phyloP scores from a whole-genome alignment of 1,284 basidiomycete genomes.

The Fomitopsis betulina region DNA sequence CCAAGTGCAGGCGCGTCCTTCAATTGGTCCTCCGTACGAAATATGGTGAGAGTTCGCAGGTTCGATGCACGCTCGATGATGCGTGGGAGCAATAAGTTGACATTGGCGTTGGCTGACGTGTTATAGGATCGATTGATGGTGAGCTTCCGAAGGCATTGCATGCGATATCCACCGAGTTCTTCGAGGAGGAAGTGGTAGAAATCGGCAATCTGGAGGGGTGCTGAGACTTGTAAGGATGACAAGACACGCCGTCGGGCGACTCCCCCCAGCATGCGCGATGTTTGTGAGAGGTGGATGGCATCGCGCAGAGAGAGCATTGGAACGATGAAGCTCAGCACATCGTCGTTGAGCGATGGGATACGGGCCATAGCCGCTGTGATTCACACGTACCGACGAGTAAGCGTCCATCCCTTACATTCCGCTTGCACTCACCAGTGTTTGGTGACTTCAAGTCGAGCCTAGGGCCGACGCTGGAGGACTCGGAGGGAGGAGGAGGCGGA shows the following conservation, averaged over 20 bases:
- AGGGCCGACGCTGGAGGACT: too few relatives aligned
- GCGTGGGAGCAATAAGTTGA: not conserved
- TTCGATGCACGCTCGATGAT: not conserved
- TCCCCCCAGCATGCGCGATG: not conserved
- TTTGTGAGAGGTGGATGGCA: not conserved
- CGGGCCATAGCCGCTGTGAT: too few relatives aligned
- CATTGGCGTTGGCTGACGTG: not conserved
- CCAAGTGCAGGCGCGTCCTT: not conserved
- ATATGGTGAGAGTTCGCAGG: not conserved
- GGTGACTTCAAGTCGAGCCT: too few relatives aligned
- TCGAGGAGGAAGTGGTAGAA: not conserved
- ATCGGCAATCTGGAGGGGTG: not conserved
- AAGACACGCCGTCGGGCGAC: not conserved
- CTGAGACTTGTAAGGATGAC: not conserved
- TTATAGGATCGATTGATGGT: not conserved
- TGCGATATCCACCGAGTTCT: not conserved
- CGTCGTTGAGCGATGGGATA: not conserved
- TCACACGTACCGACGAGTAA: too few relatives aligned
- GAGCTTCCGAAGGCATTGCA: not conserved
- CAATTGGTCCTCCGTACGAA: not conserved
- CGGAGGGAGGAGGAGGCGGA: too few relatives aligned
- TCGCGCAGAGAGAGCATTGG: not conserved
- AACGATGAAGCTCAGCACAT: not conserved
- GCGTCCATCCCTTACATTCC: too few relatives aligned
- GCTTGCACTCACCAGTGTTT: too few relatives aligned